Base-by-base conservation (phyloP, 1,139 yeast genomes). In the Sugiyamaella paludigena region DNA sequence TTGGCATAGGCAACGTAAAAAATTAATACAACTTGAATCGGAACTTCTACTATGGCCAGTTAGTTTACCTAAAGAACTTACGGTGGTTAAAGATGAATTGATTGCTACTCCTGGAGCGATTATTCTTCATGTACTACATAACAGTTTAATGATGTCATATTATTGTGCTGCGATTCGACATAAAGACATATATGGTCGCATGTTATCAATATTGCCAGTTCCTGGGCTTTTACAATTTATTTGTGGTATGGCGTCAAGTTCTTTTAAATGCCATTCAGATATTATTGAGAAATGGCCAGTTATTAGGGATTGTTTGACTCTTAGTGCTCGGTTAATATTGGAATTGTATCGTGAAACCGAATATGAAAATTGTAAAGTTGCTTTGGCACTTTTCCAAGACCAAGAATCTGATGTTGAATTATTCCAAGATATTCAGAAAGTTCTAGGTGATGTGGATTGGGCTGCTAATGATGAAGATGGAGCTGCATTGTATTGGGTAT, bases 41-140 rank as follows among this genome's bases (percentile, higher is more conserved):
- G 60, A 56, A n/a, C 46, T 57, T 36, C 45, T 57, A 12, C 49
- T 57, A 16, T 57, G 58, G 58, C 60, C 60, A 1, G 58, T 57
- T 4, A 45, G 49, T 38, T 49, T 56, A 24, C 58, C 59, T 4
- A 55, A 53, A 35, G 49, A 52, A 24, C 45, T 56, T 11, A 56
- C 57, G 4, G 59, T 57, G 1, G 59, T 57, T 31, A 53, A 54
- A 36, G 60, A 57, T 40, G 60, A 54, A 29, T 39, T 56, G 2
- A 51, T 55, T 15, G 60, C 60, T 10, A 52, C 59, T 2, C 47
- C 53, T 11, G 60, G 52, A 19, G 60, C 60, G 9, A 49, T 56
- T 11, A 49, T 56, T 12, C 47, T 57, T n/a, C 60, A 57, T 28
- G 49, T 53, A 9, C 48, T 57, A 33, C 58, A 56, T 46, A 57